Evolutionary conservation across 768 basidiomycete species (phyloP), one percentile per base, ranked within the genome.

Genomic region (Pisolithus tinctorius): DNA sequence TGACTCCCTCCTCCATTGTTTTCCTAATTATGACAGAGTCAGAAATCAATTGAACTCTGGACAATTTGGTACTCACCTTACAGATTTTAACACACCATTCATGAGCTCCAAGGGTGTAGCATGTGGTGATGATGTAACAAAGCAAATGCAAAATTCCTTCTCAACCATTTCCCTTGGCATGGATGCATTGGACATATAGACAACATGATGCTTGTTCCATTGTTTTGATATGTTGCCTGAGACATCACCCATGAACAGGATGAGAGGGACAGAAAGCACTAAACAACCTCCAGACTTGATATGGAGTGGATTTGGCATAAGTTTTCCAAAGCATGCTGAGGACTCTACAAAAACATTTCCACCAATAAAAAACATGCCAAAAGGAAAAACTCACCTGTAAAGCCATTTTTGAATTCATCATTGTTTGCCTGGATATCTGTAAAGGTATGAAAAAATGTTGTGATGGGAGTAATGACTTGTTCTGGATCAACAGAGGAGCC

Each of bases 191-290:
- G 59, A 66, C 23, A 72, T 57, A 45, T 74, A 75, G 0, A 70
- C 63, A 45, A 74, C 75, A 58, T 61, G 67, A 47, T 77, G 76
- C 45, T 75, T 73, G 54, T 76, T 77, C 66, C 68, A 77, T 34
- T 67, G 68, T 55, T 77, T 77, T 4, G 67, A 70, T 7, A 62
- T 54, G 50, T 76, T 76, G 8, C 73, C 74, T 1, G 73, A 77
- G 0, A 74, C 69, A 57, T 77, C 72, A 48, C 76, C 74, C 52
- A 53, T 53, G 23, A 53, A 53, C 5, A 53, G 44, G 3, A 53
- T 48, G 0, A 48, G 47, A 2, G 47, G 52, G 2, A 52, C 46
- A 16, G 43, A 1, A 17, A 30, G 29, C 2, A 45, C 43, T 27
- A 45, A 30, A 2, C 14, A 6, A 29, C 43, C 43, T 5, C 13